Evolutionary conservation across 2,329 filamentous ascomycete species (phyloP), one percentile per base, ranked within the genome.

Genomic region (Colletotrichum shisoi): DNA sequence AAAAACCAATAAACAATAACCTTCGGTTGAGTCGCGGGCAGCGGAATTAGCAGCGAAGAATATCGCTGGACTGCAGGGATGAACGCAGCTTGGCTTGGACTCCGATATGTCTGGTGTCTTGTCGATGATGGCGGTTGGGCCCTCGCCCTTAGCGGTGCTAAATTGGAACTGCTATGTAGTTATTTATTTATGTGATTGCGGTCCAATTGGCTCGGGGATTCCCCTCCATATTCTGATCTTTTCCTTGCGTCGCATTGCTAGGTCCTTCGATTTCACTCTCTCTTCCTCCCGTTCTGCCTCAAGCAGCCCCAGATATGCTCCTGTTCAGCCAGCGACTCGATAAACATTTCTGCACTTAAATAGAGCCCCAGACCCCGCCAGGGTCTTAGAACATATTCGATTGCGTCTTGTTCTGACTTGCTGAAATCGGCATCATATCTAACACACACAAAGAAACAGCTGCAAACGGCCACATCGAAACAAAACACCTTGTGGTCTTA

Each of bases 1-100:
- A 31, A 8, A 31, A 31, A 2, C 7, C 7, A 31, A 31, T 31
- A 31, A 31, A 31, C 6, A 31, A 31, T 31, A 31, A 31, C 27
- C 54, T 46, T 15, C 12, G 13, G 40, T 5, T 7, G 15, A 24
- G 11, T 24, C 42, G 24, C 24, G 15, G 9, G 31, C 40, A 57
- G 11, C 19, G 39, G n/a, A 21, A 19, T 57, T n/a, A 17, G 54
- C 17, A 24, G 45, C 42, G 9, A 15, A 21, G 11, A 21, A 53
- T 24, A 24, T 17, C 3, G 4, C 31, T 11, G 4, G 34, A 49
- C 44, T 46, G 34, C 63, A 67, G 60, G 63, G 60, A 63, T 63
- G n/a, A 13, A 42, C 37, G 63, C 37, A 2, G 60, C 45, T 12
- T 8, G n/a, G 45, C 45, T 19, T 19, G 12, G 63, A 51, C 19